phyloP scores from a whole-genome alignment of 495 filamentous ascomycete species.

The Penicillium cataractarum region DNA sequence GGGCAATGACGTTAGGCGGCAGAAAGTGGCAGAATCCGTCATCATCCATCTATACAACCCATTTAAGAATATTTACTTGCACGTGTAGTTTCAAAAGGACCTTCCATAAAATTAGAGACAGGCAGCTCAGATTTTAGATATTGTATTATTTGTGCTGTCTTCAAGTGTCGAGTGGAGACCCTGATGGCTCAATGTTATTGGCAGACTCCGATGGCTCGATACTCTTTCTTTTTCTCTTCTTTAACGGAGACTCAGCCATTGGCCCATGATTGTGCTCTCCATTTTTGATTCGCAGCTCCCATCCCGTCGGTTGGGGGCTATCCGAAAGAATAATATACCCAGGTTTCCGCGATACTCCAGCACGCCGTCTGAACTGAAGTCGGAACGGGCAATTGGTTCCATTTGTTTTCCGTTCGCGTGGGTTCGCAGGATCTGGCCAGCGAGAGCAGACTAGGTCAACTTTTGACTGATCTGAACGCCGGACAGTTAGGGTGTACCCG shows the following conservation, averaged over 20 bases:
- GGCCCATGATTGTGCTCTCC: slow-evolving; percentile 2
- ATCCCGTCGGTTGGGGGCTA: not conserved
- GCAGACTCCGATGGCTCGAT: not conserved
- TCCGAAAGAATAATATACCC: not conserved
- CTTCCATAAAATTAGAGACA: too few relatives aligned
- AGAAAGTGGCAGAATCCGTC: slow-evolving; percentile 30
- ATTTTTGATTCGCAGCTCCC: slow-evolving; percentile 1
- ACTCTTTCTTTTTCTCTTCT: not conserved
- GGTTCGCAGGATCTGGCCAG: not conserved
- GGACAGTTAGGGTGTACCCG: not conserved
- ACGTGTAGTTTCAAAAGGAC: too few relatives aligned
- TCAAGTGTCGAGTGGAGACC: too few relatives aligned
- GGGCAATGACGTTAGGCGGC: slow-evolving; percentile 39
- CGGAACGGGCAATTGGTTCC: not conserved
- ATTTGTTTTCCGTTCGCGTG: not conserved
- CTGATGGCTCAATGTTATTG: too few relatives aligned
- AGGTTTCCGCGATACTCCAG: not conserved
- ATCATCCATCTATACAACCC: too few relatives aligned
- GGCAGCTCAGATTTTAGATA: not conserved
- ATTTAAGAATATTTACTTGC: too few relatives aligned
- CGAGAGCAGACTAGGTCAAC: slow-evolving; percentile 6
- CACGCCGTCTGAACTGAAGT: not conserved
- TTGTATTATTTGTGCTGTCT: not conserved
- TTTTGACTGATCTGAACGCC: not conserved
- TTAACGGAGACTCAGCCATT: not conserved